Evolutionary conservation across 306 rosid genomes (phyloP).

Genomic region (Medicago lupulina): DNA sequence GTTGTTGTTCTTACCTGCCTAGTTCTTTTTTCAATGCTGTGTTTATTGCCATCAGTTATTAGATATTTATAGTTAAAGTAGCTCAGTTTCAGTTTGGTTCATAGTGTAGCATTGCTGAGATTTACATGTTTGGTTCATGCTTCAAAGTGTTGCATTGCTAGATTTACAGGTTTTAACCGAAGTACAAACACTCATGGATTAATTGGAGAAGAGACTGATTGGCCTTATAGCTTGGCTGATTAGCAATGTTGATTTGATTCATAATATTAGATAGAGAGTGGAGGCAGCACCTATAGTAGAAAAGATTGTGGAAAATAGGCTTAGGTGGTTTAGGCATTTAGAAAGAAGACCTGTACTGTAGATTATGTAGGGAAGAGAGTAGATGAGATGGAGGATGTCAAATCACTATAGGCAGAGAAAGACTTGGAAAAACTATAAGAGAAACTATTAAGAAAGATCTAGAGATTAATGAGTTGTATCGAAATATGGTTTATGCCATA

Average conservation of each 20-base stretch:
- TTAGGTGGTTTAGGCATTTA: too few relatives aligned
- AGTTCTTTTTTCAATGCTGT: not conserved
- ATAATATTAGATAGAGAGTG: not conserved
- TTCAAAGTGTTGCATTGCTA: not conserved
- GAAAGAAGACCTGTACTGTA: too few relatives aligned
- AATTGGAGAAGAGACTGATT: slow-evolving; percentile 10
- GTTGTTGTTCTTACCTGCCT: slow-evolving; percentile 25
- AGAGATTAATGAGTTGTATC: too few relatives aligned
- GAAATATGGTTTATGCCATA: too few relatives aligned
- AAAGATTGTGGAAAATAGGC: too few relatives aligned
- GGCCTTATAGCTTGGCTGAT: not conserved
- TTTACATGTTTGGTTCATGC: not conserved
- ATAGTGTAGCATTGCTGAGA: not conserved
- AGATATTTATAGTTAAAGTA: not conserved
- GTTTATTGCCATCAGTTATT: not conserved
- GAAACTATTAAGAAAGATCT: too few relatives aligned
- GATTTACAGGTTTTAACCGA: slow-evolving; percentile 5
- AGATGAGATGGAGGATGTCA: too few relatives aligned
- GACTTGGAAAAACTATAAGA: too few relatives aligned
- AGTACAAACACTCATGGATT: not conserved
- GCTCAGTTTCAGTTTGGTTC: not conserved
- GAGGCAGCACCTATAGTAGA: too few relatives aligned
- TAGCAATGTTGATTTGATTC: slow-evolving; percentile 5
- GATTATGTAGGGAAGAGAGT: too few relatives aligned
- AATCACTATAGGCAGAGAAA: too few relatives aligned